Evolutionary conservation across 345 rosid genomes (phyloP).

Genomic region (thale cress (Arabidopsis thaliana)): DNA sequence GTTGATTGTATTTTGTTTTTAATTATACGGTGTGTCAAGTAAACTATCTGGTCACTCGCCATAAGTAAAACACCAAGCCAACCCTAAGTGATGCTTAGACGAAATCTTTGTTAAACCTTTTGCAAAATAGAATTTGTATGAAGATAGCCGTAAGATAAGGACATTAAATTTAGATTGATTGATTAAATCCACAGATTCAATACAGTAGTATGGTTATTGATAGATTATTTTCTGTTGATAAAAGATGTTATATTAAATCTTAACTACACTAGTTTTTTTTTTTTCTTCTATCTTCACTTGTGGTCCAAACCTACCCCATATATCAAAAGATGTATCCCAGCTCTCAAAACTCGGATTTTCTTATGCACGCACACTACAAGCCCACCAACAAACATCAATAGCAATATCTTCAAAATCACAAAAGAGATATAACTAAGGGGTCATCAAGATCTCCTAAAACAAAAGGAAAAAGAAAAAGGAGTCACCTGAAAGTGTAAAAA

Average conservation of each 20-base stretch:
- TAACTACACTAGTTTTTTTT: slow-evolving; percentile 1
- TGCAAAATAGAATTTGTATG: not conserved
- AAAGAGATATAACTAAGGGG: slow-evolving; percentile 39
- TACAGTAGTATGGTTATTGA: too few relatives aligned
- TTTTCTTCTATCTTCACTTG: slow-evolving; percentile 3
- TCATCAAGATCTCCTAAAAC: slow-evolving; percentile 38
- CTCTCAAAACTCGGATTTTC: slow-evolving; percentile 31
- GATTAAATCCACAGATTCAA: slow-evolving; percentile 6
- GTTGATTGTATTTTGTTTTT: too few relatives aligned
- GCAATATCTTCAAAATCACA: slow-evolving; percentile 45
- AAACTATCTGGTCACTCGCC: too few relatives aligned
- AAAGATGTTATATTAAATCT: not conserved
- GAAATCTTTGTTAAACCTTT: too few relatives aligned
- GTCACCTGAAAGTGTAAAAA: slow-evolving; percentile 39
- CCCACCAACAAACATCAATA: slow-evolving; percentile 45
- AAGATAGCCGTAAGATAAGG: not conserved
- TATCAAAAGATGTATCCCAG: not conserved
- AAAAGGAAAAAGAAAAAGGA: slow-evolving; percentile 33
- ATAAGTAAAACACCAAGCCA: too few relatives aligned
- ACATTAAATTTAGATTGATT: slow-evolving; percentile 1
- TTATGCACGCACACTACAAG: slow-evolving; percentile 34
- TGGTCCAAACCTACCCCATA: slow-evolving; percentile 42
- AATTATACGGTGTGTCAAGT: too few relatives aligned
- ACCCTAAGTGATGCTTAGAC: too few relatives aligned
- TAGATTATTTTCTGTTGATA: slow-evolving; percentile 1